Evolutionary conservation across 2,329 filamentous ascomycete species (phyloP), one percentile per base, ranked within the genome.

Genomic region (Aureobasidium sp.): DNA sequence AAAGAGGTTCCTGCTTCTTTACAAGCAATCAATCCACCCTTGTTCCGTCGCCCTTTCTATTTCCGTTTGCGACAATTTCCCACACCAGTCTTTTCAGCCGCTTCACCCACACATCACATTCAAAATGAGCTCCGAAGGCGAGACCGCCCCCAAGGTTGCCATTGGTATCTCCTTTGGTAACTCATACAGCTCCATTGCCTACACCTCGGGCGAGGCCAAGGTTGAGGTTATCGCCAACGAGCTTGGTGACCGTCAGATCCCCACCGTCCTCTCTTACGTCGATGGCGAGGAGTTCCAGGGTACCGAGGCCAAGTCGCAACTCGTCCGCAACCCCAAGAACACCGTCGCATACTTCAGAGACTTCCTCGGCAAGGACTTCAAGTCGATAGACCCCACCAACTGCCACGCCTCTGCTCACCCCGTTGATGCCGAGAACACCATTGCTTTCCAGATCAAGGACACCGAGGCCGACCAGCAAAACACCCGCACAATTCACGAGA

Each of bases 91-190:
- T 32, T 29, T 50, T 62, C 59, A 39, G 36, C 48, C 59, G 46
- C 50, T 47, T 46, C 24, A 37, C 44, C 55, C 59, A 60, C 60
- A 44, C 37, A 41, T 29, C 36, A 52, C 57, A 52, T 61, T 51
- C 66, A 74, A 65, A 46, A 84, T 79, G 79, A 82, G 76, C 74
- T 79, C 70, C 76, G 82, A 79, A 74, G 77, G 75, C 72, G 75
- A 71, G 69, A 75, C 74, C 72, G 75, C 72, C 70, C 80, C 83
- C 75, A 78, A 83, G 71, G 81, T 82, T 71, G 90, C 88, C 74
- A 97, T 99, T 78, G 94, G 94, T 75, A 92, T 99, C 74, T 89
- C 92, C 69, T 97, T 97, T 82, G 94, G 94, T 79, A 99, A 97
- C 82, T 92, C 92, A 65, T 96, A 96, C 86, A 95, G 91, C 80